A percentile compares a stretch with the other conserved stretches of the same genome.
These are phyloP conservation scores for Gossypium stocksii DNA, from an alignment of 345 rosid species.

Conservation along the genomic window DNA sequence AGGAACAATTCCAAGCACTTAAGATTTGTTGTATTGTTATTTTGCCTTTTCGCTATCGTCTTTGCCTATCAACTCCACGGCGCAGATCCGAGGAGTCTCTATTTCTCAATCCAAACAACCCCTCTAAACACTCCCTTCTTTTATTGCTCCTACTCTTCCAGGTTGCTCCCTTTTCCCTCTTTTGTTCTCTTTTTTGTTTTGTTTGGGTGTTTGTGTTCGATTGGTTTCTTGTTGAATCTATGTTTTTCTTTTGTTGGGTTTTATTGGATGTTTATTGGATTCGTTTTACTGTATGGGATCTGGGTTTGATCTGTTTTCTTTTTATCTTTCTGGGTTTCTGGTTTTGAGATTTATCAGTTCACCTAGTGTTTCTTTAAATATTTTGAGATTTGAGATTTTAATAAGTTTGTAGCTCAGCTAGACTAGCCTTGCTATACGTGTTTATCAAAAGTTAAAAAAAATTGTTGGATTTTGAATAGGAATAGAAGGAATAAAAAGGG, in stretches of 20 bases:
- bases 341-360: slow-evolving; percentile 1
- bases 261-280: background rate
- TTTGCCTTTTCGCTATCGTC: background rate
- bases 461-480: background rate
- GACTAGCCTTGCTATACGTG: background rate
- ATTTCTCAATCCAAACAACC: background rate
- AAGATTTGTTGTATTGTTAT: background rate
- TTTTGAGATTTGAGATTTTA: background rate
- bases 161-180: background rate
- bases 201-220: background rate
- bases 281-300: slow-evolving; percentile 22
- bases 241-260: background rate
- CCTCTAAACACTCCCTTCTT: background rate
- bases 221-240: background rate
- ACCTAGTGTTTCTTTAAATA: background rate
- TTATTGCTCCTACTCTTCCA: background rate
- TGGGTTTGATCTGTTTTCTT: slow-evolving; percentile 21
- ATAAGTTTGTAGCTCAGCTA: background rate
- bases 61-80: background rate
- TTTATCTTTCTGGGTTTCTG: slow-evolving; percentile 4
- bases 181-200: background rate
- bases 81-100: background rate
- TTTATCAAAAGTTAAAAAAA: background rate
- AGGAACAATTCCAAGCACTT: background rate
- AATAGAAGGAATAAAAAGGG: background rate